phyloP scores from a whole-genome alignment of 164 flowering plant species.

The Kingdonia uniflora region DNA sequence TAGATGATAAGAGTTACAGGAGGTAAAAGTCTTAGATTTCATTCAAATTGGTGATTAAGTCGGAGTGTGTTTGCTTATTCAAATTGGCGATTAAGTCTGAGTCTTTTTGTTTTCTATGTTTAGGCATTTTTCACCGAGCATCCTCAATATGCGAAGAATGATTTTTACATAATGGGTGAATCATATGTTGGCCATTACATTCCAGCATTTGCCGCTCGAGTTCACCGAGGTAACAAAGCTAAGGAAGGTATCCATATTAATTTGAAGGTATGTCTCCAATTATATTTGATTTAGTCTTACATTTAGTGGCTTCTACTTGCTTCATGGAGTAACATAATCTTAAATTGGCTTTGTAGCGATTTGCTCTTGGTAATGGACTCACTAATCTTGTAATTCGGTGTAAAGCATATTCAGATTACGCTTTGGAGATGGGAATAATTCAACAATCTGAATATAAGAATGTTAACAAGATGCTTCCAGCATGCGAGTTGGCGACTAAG shows the following conservation, averaged over 20 bases:
- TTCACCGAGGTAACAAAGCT: conserved; percentile 69
- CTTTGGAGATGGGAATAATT: conserved; percentile 48
- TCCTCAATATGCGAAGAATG: conserved; percentile 48
- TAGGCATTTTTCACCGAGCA: conserved; percentile 68
- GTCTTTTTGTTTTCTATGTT: background rate
- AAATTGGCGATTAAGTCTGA: too few relatives aligned
- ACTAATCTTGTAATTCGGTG: conserved; percentile 70
- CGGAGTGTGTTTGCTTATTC: too few relatives aligned
- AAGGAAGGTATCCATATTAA: conserved; percentile 70
- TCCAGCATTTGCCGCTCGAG: conserved; percentile 70
- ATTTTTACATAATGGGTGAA: conserved; percentile 88
- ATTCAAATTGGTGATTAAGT: too few relatives aligned
- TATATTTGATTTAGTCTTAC: background rate
- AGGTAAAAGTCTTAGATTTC: too few relatives aligned
- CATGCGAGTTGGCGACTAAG: conserved; percentile 41
- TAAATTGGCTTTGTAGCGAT: conserved; percentile 41
- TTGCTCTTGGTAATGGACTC: conserved; percentile 91
- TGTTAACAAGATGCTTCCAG: conserved; percentile 33
- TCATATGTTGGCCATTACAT: conserved; percentile 93
- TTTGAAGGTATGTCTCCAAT: conserved; percentile 37
- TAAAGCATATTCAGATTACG: conserved; percentile 66
- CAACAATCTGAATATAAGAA: conserved; percentile 34
- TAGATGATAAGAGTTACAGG: too few relatives aligned
- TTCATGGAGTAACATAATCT: background rate
- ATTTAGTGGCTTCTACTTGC: background rate